phyloP scores from a whole-genome alignment of 176 grass and related monocot genomes.

The Zea mays region Zm-B73-REFERENCE-NAM-5.0 NC_050098.1:61203001-61203500 shows the following conservation, averaged over 20 bases:
- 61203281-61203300: constrained; percentile 20
- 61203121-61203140: background rate
- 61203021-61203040: background rate
- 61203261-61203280: background rate
- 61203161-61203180: background rate
- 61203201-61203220: background rate
- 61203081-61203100: background rate
- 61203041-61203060: background rate
- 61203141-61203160: background rate
- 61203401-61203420: background rate
- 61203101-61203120: background rate
- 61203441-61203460: background rate
- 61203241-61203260: background rate
- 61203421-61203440: background rate
- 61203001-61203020: background rate
- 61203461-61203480: no score
- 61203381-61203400: background rate
- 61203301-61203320: background rate
- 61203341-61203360: background rate
- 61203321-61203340: background rate
- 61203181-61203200: background rate
- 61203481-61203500: background rate
- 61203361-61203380: background rate
- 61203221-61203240: background rate
- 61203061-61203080: background rate